Base-by-base conservation (phyloP, 768 basidiomycete genomes). In the Tylopilus rubrobrunneus region DNA sequence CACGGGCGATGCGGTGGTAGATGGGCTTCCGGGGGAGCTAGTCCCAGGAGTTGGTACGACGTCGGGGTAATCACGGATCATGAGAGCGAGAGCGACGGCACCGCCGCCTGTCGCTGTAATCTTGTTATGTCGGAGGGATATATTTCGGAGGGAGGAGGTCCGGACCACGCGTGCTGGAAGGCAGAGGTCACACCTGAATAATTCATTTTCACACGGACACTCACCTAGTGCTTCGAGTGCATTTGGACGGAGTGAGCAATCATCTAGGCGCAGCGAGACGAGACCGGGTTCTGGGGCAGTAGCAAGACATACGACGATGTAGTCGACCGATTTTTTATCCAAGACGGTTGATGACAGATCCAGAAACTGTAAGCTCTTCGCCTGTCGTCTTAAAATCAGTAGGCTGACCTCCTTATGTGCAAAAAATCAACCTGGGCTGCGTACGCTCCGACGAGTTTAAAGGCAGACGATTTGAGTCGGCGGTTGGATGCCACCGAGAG, bases 31-130 rank as follows among this genome's bases (percentile, higher is more conserved):
- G 15, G 59, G 51, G 1, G 5, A 12, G 33, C 23, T 3, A 31
- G 56, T 4, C 2, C 33, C 31, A 2, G 56, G 44, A 1, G 49
- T 64, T 28, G 78, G 74, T 8, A 85, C 80, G 41, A 86, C 78
- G 59, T 97, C 92, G 4, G 92, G 91, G 65, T 98, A 98, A 69
- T 99, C 96, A 48, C 90, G 83, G 57, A 98, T 94, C 92, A 99
- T 95, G 48, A 97, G 79, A 0, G 96, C 94, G 12, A 98, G 77
- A 0, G 93, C 89, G 6, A 98, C 92, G 8, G 89, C 93, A 33
- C 93, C 92, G 7, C 89, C 93, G 33, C 94, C 93, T 0, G 88
- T 81, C 0, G 85, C 79, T 33, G 78, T 83, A 62, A 98, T 97
- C 41, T 83, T 82, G 70, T 99, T 98, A 44, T 91, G 81, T 15